Conservation (phyloP, 1,284 basidiomycete genomes). For the Butyriboletus regius region DNA sequence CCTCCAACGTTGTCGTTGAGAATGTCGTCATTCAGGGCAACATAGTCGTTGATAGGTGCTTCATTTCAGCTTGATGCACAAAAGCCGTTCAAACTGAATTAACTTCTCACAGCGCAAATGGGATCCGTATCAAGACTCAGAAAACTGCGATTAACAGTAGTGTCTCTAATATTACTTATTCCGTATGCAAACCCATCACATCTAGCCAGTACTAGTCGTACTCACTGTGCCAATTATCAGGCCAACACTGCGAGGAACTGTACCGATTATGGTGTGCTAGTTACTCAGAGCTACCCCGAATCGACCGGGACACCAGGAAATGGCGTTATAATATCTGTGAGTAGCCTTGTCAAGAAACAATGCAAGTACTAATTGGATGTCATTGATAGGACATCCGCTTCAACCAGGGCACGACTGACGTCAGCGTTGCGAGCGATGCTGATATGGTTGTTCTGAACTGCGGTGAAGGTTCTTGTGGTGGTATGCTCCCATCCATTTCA, state of each 20-base stretch:
- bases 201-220: neutral
- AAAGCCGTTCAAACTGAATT: neutral
- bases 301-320: constrained; percentile 43
- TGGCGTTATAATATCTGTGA: constrained; percentile 35
- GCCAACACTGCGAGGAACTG: constrained; percentile 40
- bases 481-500: constrained; percentile 18
- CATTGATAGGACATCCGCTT: constrained; percentile 37
- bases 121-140: constrained; percentile 45
- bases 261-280: constrained; percentile 40
- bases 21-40: constrained; percentile 45
- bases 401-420: constrained; percentile 28
- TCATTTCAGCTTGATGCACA: neutral
- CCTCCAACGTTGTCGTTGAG: constrained; percentile 41
- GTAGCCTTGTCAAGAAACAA: neutral
- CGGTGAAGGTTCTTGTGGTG: constrained; percentile 39
- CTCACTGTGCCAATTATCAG: constrained; percentile 19
- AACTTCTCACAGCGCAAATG: constrained; percentile 33
- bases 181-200: constrained; percentile 14
- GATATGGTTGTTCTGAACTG: constrained; percentile 41
- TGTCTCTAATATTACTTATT: constrained; percentile 40
- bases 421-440: constrained; percentile 36
- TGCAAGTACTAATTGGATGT: neutral
- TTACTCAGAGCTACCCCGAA: constrained; percentile 45
- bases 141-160: constrained; percentile 34
- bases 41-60: constrained; percentile 39